Evolutionary conservation across 257 asterid species (phyloP).

Genomic region (Linaria vulgaris): DNA sequence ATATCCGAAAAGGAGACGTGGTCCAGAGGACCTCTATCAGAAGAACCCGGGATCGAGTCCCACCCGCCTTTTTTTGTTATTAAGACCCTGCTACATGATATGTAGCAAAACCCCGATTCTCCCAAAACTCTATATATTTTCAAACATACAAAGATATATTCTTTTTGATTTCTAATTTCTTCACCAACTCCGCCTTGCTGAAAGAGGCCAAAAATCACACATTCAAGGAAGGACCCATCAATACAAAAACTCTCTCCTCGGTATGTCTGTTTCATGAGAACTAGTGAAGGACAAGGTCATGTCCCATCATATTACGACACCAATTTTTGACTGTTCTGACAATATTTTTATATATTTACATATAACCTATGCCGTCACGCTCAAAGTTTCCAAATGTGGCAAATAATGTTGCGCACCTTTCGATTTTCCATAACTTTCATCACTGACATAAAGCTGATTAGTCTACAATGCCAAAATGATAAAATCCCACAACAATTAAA

Average conservation of each 20-base stretch:
- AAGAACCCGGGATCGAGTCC: no score
- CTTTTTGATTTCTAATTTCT: no score
- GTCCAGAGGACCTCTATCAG: no score
- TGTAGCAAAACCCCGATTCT: no score
- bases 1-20: no score
- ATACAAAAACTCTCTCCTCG: constrained; percentile 2
- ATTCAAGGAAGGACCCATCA: no score
- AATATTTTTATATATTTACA: constrained; percentile 19
- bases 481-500: neutral
- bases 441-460: constrained; percentile 33
- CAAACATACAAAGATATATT: no score
- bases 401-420: constrained; percentile 20
- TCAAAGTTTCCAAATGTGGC: constrained; percentile 28
- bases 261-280: constrained; percentile 32
- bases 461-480: neutral
- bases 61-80: no score
- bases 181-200: no score
- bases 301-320: constrained; percentile 42
- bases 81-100: no score
- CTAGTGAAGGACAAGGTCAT: constrained; percentile 24
- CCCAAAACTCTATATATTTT: no score
- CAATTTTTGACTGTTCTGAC: constrained; percentile 32
- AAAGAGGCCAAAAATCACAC: no score
- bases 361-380: constrained; percentile 30
- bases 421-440: constrained; percentile 31